Base-by-base conservation (phyloP, 2,329 filamentous ascomycete species). In the Aspergillus pseudoglaucus region DNA sequence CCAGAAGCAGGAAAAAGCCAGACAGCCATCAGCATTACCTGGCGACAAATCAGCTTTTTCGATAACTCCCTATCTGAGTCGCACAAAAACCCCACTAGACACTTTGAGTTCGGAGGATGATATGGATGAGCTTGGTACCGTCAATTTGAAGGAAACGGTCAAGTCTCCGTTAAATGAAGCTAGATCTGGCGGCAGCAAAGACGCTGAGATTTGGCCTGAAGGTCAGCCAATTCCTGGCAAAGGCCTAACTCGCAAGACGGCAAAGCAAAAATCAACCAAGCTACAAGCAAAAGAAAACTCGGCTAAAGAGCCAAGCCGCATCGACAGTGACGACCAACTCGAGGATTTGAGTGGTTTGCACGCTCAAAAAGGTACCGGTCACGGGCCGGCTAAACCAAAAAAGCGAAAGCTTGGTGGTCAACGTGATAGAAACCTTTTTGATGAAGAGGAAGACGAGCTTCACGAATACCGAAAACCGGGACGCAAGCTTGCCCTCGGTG, bases 31-130 rank as follows among this genome's bases (percentile, higher is more conserved):
- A 33, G 77, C 80, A 1, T 71, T 82, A 47, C 74, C 87, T 4
- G 89, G 87, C 25, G 88, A 95, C 62, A 96, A 95, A 67, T 96
- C 90, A 0, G 84, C 80, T 2, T 96, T 97, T 67, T 95, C 90
- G 3, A 89, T 96, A 54, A 97, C 91, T 0, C 91, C 91, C 0
- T 96, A 95, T 73, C 75, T 97, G 52, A 95, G 90, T 66, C 82
- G 85, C 44, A 84, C 81, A 22, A 82, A 77, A 51, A 84, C 75
- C 53, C 71, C 84, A 12, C 68, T 71, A 32, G 58, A 60, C 38
- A 59, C 61, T 10, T 57, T 44, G 30, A 62, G 59, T 35, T 63
- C 63, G 22, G 58, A 59, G n/a, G 50, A 53, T 32, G 59, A 64
- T 20, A 48, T 54, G 23, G 56, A 64, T 44, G 58, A 62, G 37